Evolutionary conservation across 164 flowering plant species (phyloP), one percentile per base, ranked within the genome.

Genomic region (Malania oleifera): DNA sequence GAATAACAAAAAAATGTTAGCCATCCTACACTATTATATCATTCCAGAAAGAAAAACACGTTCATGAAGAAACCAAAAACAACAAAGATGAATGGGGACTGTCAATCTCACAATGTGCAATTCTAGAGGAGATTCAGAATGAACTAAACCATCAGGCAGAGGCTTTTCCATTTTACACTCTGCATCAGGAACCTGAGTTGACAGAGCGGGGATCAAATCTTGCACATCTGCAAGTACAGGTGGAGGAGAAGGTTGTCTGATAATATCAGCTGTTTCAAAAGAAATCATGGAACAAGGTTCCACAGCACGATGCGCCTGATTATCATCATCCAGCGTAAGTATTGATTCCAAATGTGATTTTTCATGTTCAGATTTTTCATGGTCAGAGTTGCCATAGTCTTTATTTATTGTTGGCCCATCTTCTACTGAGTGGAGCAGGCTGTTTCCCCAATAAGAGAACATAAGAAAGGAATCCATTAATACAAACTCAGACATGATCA

Each of bases 181-280:
- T 65, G 67, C 50, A 48, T 77, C 85, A 43, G 66, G 12, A 43
- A 66, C 82, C 56, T 78, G 74, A 1, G 80, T 54, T 41, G 87
- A 70, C 18, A 69, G 52, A 7, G 59, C 70, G 26, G 86, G 84
- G n/a, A 84, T 68, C 73, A 93, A 65, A 79, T 90, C 95, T 67
- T 83, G 86, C 35, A 93, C 95, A 60, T 86, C 87, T 25, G 96
- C 92, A 55, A 90, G 92, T 51, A 90, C 84, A 73, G 99, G 85
- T 17, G 97, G 97, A 65, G 97, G 95, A 68, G 88, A 82, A 68
- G 96, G 99, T 60, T 93, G 95, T 70, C 86, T 82, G 35, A 80
- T 64, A 61, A 90, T 67, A 46, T 79, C 74, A 5, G 66, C 38
- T 54, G 73, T 31, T 52, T 88, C 91, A 56, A 87, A 83, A 18